A percentile compares a stretch with the other conserved stretches of the same genome.
Evolutionary conservation across 257 asterid species (phyloP).

Genomic region (Coffea canephora): DNA sequence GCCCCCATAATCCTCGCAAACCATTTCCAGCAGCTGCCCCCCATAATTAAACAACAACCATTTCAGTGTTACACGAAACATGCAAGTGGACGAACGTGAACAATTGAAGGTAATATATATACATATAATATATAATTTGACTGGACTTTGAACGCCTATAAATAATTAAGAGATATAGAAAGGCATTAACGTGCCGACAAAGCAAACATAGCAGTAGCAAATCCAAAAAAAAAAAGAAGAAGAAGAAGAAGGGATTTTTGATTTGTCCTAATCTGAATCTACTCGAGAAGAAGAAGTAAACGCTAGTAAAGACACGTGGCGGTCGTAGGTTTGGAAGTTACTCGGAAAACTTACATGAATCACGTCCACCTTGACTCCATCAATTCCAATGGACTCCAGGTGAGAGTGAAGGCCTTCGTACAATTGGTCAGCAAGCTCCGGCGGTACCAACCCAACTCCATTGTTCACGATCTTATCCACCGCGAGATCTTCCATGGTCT

Average conservation of each 20-base stretch:
- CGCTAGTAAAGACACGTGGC: neutral
- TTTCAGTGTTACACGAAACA: neutral
- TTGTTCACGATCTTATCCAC: conserved; percentile 90
- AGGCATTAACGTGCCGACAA: conserved; percentile 4
- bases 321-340: neutral
- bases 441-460: conserved; percentile 87
- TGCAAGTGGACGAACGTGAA: too few relatives aligned
- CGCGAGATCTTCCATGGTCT: conserved; percentile 92
- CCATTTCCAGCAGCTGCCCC: conserved; percentile 71
- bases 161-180: too few relatives aligned
- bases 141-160: too few relatives aligned
- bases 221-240: too few relatives aligned
- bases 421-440: conserved; percentile 53
- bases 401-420: conserved; percentile 90
- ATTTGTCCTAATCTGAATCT: neutral
- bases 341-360: conserved; percentile 56
- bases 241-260: too few relatives aligned
- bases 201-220: neutral
- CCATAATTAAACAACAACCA: neutral
- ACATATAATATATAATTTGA: too few relatives aligned
- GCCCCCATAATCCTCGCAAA: conserved; percentile 85
- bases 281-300: too few relatives aligned
- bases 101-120: neutral
- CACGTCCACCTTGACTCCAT: conserved; percentile 94
- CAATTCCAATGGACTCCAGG: conserved; percentile 78